phyloP scores from a whole-genome alignment of 2,329 filamentous ascomycete genomes.

The Podosphaera xanthii region DNA sequence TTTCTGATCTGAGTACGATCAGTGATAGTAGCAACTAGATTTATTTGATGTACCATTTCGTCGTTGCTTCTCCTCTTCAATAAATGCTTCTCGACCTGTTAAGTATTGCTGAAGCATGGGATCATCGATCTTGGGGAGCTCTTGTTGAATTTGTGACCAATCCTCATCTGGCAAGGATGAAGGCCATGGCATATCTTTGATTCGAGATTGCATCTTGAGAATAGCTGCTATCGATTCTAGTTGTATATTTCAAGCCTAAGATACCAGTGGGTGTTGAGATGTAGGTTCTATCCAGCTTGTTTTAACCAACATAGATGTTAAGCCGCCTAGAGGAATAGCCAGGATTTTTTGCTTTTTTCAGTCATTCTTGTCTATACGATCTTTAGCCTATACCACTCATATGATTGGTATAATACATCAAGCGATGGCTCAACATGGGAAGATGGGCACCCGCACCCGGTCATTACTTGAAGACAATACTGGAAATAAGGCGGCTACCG shows the following conservation, averaged over 20 bases:
- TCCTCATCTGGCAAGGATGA: conserved; percentile 24
- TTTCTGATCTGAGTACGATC: conserved; percentile 29
- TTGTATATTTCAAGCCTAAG: neutral
- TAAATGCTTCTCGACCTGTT: conserved; percentile 48
- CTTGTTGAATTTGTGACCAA: conserved; percentile 32
- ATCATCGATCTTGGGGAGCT: conserved; percentile 37
- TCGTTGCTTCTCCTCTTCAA: conserved; percentile 59
- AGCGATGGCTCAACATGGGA: too few species aligned
- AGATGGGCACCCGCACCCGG: too few species aligned
- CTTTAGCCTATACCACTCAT: too few species aligned
- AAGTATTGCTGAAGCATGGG: conserved; percentile 69
- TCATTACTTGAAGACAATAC: too few species aligned
- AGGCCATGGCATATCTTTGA: conserved; percentile 13
- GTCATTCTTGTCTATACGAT: too few species aligned
- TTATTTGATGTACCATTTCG: conserved; percentile 40
- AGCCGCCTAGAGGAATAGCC: too few species aligned
- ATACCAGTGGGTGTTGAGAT: neutral
- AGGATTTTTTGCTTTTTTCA: too few species aligned
- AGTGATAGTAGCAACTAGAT: conserved; percentile 10
- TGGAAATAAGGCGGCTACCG: too few species aligned
- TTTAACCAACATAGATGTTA: too few species aligned
- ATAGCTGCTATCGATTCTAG: neutral
- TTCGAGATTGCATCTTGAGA: conserved; percentile 8
- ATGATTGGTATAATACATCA: neutral
- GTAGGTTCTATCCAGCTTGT: neutral